Conservation (phyloP, 768 basidiomycete species). For the Nevesoporus exiguus region DNA sequence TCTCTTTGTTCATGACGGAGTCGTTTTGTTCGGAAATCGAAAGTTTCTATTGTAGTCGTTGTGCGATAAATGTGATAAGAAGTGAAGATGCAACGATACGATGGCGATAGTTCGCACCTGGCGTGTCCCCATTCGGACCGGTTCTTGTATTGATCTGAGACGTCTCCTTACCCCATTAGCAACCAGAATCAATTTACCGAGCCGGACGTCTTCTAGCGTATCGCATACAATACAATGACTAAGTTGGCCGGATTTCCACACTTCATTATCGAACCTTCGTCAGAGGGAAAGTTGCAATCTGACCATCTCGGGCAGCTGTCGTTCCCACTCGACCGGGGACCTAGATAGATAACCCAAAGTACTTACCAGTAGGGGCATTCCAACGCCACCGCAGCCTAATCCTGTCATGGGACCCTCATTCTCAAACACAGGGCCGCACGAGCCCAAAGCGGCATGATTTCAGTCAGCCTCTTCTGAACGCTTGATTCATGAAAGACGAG, state of each 20-base stretch:
- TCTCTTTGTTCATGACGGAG: constrained; percentile 4
- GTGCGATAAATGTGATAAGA: background rate
- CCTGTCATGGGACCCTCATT: background rate
- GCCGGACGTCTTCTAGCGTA: background rate
- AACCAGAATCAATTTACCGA: constrained; percentile 1
- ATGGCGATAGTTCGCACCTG: constrained; percentile 12
- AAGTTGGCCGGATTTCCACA: background rate
- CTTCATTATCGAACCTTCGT: background rate
- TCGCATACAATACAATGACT: background rate
- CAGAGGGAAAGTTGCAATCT: background rate
- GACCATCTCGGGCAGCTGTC: background rate
- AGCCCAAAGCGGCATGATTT: background rate
- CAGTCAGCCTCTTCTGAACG: background rate
- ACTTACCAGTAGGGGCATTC: background rate
- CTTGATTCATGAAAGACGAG: constrained; percentile 1
- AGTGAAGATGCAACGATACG: background rate
- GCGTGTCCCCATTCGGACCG: background rate
- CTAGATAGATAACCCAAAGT: background rate
- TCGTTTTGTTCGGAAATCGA: constrained; percentile 22
- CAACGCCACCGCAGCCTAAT: background rate
- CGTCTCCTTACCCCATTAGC: constrained; percentile 1
- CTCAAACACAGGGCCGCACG: background rate
- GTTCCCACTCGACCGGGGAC: background rate
- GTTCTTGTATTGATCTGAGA: background rate
- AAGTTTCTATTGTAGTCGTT: background rate